Evolutionary conservation across 129 eudicot genomes (phyloP).

Genomic region (Sambucus nigra): DNA sequence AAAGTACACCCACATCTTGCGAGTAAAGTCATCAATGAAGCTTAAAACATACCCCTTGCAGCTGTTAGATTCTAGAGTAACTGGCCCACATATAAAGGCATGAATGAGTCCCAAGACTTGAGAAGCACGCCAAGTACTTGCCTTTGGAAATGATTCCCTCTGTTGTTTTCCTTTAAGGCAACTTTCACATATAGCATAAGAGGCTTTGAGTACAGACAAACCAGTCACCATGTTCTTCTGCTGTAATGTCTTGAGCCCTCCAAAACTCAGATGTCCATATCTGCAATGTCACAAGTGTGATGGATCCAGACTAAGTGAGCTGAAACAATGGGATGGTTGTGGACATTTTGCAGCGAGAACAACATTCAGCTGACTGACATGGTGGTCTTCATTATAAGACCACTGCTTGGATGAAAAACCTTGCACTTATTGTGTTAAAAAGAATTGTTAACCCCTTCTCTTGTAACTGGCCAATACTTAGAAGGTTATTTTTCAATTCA

Average conservation of each 20-base stretch:
- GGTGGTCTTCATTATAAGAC: no score
- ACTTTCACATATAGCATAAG: not conserved
- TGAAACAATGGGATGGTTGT: no score
- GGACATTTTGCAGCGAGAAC: no score
- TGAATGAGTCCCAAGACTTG: not conserved
- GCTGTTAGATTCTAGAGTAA: not conserved
- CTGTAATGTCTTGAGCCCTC: not conserved
- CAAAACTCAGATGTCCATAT: not conserved
- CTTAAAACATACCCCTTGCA: not conserved
- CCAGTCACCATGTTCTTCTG: not conserved
- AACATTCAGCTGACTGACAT: no score
- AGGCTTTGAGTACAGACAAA: not conserved
- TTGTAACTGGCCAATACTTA: constrained; percentile 9
- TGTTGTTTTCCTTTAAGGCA: not conserved
- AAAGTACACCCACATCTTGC: not conserved
- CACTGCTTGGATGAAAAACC: no score
- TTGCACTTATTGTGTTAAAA: no score
- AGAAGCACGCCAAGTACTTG: not conserved
- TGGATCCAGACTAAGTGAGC: not conserved
- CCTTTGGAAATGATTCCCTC: not conserved
- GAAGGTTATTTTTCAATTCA: constrained; percentile 3
- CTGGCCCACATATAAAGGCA: not conserved
- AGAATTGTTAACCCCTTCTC: not conserved
- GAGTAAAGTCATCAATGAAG: not conserved
- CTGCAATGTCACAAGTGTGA: not conserved